Percentiles rank a stretch among this genome's conserved stretches.
Evolutionary conservation across 179 eudicot species (phyloP).

Genomic region (Actinidia arguta): DNA sequence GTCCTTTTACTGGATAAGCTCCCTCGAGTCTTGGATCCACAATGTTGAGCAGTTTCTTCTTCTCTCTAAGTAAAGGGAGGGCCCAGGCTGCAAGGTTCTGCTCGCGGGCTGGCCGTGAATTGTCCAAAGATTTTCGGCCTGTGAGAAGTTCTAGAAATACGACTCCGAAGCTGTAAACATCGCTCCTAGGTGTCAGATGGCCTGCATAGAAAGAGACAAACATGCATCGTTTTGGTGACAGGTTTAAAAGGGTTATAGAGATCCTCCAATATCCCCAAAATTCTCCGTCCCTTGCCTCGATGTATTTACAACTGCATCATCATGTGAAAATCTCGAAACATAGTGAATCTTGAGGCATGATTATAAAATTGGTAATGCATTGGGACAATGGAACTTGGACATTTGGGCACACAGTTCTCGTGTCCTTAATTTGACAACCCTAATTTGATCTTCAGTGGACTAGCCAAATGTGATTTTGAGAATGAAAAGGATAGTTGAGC

Average conservation of each 20-base stretch:
- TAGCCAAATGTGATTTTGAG: neutral
- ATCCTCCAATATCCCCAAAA: too few relatives aligned
- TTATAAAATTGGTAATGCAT: too few relatives aligned
- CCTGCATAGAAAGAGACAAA: conserved; percentile 43
- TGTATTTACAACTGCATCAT: too few relatives aligned
- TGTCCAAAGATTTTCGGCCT: conserved; percentile 86
- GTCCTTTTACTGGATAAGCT: conserved; percentile 78
- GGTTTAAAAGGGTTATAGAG: too few relatives aligned
- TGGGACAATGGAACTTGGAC: too few relatives aligned
- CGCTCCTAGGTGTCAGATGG: conserved; percentile 83
- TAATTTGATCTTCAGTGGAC: neutral
- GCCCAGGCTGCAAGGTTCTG: conserved; percentile 95
- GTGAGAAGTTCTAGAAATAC: conserved; percentile 90
- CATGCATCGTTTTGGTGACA: neutral
- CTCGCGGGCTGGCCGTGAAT: conserved; percentile 75
- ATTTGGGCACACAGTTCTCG: too few relatives aligned
- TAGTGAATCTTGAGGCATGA: too few relatives aligned
- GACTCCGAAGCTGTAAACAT: conserved; percentile 89
- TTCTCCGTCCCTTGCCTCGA: too few relatives aligned
- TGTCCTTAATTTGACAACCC: too few relatives aligned
- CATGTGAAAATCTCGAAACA: too few relatives aligned
- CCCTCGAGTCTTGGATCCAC: conserved; percentile 76
- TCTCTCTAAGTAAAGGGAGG: conserved; percentile 73
- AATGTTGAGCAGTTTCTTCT: conserved; percentile 71
- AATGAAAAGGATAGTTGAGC: neutral